These are phyloP conservation scores for Closterium sp. DNA, from an alignment of 139 green algal species.

Conservation along the genomic window DNA sequence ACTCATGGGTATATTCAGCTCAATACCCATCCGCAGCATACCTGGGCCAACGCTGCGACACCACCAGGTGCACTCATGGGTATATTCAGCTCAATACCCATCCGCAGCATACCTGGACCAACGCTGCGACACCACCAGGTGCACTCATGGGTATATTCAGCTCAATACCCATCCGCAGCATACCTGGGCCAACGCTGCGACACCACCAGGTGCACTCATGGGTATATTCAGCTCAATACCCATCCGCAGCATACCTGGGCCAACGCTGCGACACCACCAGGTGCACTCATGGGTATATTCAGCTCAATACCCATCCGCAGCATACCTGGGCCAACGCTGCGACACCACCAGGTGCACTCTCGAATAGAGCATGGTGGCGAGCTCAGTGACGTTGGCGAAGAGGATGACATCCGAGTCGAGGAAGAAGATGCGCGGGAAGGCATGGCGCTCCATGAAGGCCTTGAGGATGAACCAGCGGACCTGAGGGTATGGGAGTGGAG, in stretches of 20 bases:
- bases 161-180: too few species aligned
- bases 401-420: slow-evolving; percentile 28
- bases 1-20: too few species aligned
- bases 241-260: too few species aligned
- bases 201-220: too few species aligned
- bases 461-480: slow-evolving; percentile 25
- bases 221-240: too few species aligned
- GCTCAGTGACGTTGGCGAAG: slow-evolving; percentile 28
- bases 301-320: too few species aligned
- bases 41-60: neutral
- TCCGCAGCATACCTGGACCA: slow-evolving; percentile 31
- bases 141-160: too few species aligned
- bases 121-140: neutral
- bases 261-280: neutral
- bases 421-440: slow-evolving; percentile 24
- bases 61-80: neutral
- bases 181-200: too few species aligned
- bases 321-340: slow-evolving; percentile 20
- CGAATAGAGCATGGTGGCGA: slow-evolving; percentile 13
- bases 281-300: neutral
- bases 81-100: too few species aligned
- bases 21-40: too few species aligned
- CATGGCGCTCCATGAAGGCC: slow-evolving; percentile 28
- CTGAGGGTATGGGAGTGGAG: neutral
- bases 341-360: neutral